Conservation (phyloP, 1,139 yeast genomes). For the Nematodospora anomalae region DNA sequence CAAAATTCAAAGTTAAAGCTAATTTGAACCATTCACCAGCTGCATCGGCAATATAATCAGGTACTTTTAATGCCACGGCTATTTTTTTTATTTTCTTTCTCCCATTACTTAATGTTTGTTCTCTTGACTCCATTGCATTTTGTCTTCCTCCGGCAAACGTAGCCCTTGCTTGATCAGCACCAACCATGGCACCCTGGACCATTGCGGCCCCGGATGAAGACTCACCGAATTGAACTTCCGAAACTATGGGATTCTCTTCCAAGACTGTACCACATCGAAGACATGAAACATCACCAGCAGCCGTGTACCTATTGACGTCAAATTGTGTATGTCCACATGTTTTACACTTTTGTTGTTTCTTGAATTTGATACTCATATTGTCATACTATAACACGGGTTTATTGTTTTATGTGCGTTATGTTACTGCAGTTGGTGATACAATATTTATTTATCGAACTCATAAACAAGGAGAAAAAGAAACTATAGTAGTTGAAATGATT, state of each 20-base stretch:
- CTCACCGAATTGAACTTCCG: constrained; percentile 94
- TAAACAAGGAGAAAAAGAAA: too few relatives aligned
- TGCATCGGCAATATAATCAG: constrained; percentile 81
- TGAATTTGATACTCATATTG: constrained; percentile 10
- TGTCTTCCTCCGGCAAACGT: constrained; percentile 60
- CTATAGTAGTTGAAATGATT: too few relatives aligned
- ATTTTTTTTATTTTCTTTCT: constrained; percentile 73
- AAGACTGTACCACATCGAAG: constrained; percentile 79
- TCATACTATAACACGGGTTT: neutral
- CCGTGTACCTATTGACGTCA: constrained; percentile 41
- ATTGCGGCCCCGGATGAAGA: constrained; percentile 91
- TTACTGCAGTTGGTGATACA: too few relatives aligned
- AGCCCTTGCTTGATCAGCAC: constrained; percentile 83
- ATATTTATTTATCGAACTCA: too few relatives aligned
- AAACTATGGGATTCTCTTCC: constrained; percentile 91
- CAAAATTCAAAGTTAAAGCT: constrained; percentile 84
- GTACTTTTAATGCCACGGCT: constrained; percentile 74
- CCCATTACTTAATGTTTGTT: constrained; percentile 84
- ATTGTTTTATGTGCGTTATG: too few relatives aligned
- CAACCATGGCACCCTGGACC: constrained; percentile 91
- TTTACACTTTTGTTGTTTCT: constrained; percentile 24
- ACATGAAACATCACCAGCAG: constrained; percentile 80
- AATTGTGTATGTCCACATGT: constrained; percentile 36
- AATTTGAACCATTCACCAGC: constrained; percentile 87
- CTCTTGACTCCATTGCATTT: constrained; percentile 80